Evolutionary conservation across 2,329 filamentous ascomycete species (phyloP).

Genomic region (Aspergillus ochraceoroseus): DNA sequence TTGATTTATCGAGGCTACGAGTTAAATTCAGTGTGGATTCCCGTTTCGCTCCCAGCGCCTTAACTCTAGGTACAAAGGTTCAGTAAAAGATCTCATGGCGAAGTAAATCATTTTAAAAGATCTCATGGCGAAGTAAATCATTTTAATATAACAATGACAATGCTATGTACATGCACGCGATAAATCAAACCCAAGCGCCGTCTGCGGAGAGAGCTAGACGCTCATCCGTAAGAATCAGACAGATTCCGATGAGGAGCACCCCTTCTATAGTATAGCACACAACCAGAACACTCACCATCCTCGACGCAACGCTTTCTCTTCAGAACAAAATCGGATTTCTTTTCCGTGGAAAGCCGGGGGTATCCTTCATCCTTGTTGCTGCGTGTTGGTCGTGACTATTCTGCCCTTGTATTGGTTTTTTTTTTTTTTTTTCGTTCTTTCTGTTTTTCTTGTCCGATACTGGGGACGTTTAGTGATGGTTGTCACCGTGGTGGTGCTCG

Average conservation of each 20-base stretch:
- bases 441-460: neutral
- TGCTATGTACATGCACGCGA: slow-evolving; percentile 38
- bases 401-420: too few relatives aligned
- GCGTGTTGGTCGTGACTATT: slow-evolving; percentile 11
- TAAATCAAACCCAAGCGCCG: slow-evolving; percentile 33
- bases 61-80: too few relatives aligned
- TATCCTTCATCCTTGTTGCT: slow-evolving; percentile 24
- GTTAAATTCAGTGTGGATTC: too few relatives aligned
- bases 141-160: slow-evolving; percentile 26
- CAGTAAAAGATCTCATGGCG: neutral
- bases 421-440: too few relatives aligned
- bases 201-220: slow-evolving; percentile 22
- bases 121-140: slow-evolving; percentile 3
- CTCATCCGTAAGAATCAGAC: slow-evolving; percentile 17
- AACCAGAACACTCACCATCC: neutral
- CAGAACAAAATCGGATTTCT: slow-evolving; percentile 2
- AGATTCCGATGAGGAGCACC: slow-evolving; percentile 7
- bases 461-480: slow-evolving; percentile 49
- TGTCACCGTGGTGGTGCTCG: slow-evolving; percentile 54
- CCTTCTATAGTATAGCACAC: slow-evolving; percentile 14
- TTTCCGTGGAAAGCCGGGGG: slow-evolving; percentile 19
- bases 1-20: too few relatives aligned
- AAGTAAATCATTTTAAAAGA: slow-evolving; percentile 7
- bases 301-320: neutral
- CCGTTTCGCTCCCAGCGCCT: too few relatives aligned